Evolutionary conservation across 768 basidiomycete genomes (phyloP).

Genomic region (Leccinum subgranulosum): DNA sequence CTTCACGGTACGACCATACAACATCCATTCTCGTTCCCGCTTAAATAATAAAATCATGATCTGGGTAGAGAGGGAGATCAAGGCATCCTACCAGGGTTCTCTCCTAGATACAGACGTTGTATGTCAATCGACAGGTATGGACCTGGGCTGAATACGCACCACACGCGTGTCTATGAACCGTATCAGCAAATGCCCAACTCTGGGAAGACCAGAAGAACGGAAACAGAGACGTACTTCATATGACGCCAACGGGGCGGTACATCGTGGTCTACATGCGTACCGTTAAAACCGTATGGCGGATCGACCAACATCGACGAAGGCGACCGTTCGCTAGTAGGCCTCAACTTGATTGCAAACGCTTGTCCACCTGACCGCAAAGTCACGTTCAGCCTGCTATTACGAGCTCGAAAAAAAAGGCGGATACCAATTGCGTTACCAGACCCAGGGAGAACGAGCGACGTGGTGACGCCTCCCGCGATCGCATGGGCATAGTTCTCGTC

Average conservation of each 20-base stretch:
- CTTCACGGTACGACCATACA: constrained; percentile 66
- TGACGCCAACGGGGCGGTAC: constrained; percentile 59
- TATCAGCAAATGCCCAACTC: constrained; percentile 1
- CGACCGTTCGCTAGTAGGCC: constrained; percentile 67
- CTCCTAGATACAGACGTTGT: constrained; percentile 34
- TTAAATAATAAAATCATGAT: constrained; percentile 30
- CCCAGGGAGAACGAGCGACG: constrained; percentile 73
- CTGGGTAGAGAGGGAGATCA: background rate
- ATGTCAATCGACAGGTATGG: background rate
- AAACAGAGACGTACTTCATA: constrained; percentile 54
- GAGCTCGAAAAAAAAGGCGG: background rate
- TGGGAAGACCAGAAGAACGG: background rate
- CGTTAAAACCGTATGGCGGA: constrained; percentile 57
- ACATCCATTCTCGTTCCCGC: constrained; percentile 57
- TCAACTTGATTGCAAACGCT: constrained; percentile 73
- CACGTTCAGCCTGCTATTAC: background rate
- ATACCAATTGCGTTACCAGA: constrained; percentile 59
- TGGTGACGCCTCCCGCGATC: constrained; percentile 71
- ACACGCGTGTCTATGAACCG: constrained; percentile 55
- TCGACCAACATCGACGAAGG: constrained; percentile 69
- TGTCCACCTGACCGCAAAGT: constrained; percentile 54
- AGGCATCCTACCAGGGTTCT: constrained; percentile 46
- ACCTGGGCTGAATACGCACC: constrained; percentile 31
- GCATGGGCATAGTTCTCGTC: constrained; percentile 57
- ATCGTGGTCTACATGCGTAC: constrained; percentile 29